These are phyloP conservation scores for Zygoascus tannicola DNA, from an alignment of 805 yeast genomes.

Conservation along the genomic window DNA sequence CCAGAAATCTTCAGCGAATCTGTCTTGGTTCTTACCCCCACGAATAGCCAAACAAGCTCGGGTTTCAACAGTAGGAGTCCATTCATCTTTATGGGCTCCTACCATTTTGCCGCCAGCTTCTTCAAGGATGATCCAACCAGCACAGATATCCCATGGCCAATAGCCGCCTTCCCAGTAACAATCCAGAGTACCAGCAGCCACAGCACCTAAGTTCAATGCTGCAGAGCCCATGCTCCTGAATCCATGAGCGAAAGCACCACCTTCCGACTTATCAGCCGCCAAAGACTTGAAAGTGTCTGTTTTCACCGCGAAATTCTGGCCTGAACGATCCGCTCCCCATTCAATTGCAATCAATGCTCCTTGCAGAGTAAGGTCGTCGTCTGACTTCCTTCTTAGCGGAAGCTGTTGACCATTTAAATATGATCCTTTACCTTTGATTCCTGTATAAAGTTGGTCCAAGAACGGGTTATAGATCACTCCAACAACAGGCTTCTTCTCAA, in stretches of 20 bases:
- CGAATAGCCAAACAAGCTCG: conserved; percentile 52
- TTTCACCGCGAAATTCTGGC: conserved; percentile 42
- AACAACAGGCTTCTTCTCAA: conserved; percentile 41
- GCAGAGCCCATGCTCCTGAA: conserved; percentile 56
- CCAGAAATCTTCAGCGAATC: conserved; percentile 44
- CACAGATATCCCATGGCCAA: conserved; percentile 62
- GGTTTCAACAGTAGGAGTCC: conserved; percentile 42
- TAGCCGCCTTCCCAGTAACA: conserved; percentile 68
- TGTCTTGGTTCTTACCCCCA: conserved; percentile 37
- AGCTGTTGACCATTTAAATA: conserved; percentile 38
- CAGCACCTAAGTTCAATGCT: conserved; percentile 50
- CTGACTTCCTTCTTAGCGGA: conserved; percentile 26
- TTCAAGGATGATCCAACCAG: conserved; percentile 51
- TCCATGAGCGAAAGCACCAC: conserved; percentile 54
- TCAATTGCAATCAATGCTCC: conserved; percentile 49
- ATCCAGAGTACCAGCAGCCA: conserved; percentile 50
- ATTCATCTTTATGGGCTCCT: conserved; percentile 43
- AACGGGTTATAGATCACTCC: conserved; percentile 63
- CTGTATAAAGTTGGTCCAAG: conserved; percentile 43
- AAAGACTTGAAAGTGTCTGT: conserved; percentile 39
- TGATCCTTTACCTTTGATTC: conserved; percentile 48
- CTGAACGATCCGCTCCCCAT: conserved; percentile 52
- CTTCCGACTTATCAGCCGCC: conserved; percentile 32
- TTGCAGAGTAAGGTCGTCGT: conserved; percentile 37
- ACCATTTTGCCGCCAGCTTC: conserved; percentile 53